phyloP scores from a whole-genome alignment of 345 rosid genomes.

The Brassica napus region DNA sequence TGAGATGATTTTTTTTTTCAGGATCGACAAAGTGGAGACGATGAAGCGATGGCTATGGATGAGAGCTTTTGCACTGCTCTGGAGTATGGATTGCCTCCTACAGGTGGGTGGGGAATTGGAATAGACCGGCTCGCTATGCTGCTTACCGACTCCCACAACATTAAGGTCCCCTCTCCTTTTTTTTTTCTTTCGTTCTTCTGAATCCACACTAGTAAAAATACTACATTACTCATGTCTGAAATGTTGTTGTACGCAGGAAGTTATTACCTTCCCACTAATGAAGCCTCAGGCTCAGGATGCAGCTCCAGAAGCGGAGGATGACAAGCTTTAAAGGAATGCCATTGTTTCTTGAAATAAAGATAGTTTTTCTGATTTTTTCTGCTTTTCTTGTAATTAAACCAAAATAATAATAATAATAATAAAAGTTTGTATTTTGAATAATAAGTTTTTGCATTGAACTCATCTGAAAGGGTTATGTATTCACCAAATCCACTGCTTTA shows the following conservation, averaged over 20 bases:
- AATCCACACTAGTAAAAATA: not conserved
- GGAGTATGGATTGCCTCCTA: not conserved
- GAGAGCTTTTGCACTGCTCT: not conserved
- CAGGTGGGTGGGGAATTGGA: not conserved
- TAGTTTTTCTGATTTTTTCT: not conserved
- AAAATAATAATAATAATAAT: not conserved
- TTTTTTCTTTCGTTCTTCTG: too few relatives aligned
- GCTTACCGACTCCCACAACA: not conserved
- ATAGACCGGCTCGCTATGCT: not conserved
- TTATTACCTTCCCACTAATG: constrained; percentile 95
- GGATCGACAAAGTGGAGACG: not conserved
- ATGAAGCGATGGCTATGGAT: not conserved
- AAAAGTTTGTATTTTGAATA: not conserved
- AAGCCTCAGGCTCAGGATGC: constrained; percentile 90
- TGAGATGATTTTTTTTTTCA: not conserved
- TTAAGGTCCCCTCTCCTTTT: not conserved
- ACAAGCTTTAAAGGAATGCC: not conserved
- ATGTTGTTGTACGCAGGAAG: constrained; percentile 56
- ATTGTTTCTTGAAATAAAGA: not conserved
- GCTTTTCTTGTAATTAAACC: not conserved
- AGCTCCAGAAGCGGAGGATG: not conserved
- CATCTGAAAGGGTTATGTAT: not conserved
- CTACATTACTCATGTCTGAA: constrained; percentile 4
- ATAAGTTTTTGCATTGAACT: not conserved
- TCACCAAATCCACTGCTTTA: not conserved